Conservation (phyloP, 106 monocot genomes). For the Allium fistulosum region DNA sequence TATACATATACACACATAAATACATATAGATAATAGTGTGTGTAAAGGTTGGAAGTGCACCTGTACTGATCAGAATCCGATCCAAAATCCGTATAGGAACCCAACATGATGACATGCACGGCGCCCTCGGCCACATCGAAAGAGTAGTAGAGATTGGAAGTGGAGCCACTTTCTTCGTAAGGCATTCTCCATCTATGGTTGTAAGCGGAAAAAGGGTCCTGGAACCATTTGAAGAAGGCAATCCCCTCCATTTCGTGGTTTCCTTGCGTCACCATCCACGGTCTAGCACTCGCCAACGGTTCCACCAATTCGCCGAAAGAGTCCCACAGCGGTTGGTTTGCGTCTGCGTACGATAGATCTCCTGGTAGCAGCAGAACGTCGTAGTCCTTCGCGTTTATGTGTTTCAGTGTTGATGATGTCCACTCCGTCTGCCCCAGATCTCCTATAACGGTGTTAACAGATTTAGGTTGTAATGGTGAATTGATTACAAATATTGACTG, state of each 20-base stretch:
- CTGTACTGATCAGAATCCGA: conserved; percentile 38
- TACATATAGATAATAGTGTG: no score
- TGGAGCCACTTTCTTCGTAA: conserved; percentile 45
- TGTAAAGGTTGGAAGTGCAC: no score
- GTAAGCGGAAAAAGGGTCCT: conserved; percentile 45
- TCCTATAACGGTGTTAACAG: conserved; percentile 11
- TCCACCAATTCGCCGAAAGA: conserved; percentile 62
- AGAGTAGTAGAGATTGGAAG: conserved; percentile 74
- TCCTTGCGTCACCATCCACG: conserved; percentile 91
- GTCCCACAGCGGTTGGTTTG: conserved; percentile 73
- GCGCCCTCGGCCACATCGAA: conserved; percentile 64
- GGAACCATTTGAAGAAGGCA: conserved; percentile 10
- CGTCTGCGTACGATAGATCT: conserved; percentile 85
- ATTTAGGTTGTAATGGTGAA: neutral
- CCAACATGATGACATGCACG: conserved; percentile 74
- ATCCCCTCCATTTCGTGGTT: conserved; percentile 78
- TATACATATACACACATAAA: no score
- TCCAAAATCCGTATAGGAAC: conserved; percentile 56
- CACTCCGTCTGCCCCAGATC: conserved; percentile 89
- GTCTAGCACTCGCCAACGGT: conserved; percentile 42
- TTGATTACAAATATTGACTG: neutral
- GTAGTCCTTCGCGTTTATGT: conserved; percentile 33
- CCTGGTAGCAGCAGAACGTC: conserved; percentile 85
- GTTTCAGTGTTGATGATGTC: conserved; percentile 64
- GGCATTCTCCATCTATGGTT: conserved; percentile 74